phyloP scores from a whole-genome alignment of 805 yeast genomes.

The Clavispora asparagi region DNA sequence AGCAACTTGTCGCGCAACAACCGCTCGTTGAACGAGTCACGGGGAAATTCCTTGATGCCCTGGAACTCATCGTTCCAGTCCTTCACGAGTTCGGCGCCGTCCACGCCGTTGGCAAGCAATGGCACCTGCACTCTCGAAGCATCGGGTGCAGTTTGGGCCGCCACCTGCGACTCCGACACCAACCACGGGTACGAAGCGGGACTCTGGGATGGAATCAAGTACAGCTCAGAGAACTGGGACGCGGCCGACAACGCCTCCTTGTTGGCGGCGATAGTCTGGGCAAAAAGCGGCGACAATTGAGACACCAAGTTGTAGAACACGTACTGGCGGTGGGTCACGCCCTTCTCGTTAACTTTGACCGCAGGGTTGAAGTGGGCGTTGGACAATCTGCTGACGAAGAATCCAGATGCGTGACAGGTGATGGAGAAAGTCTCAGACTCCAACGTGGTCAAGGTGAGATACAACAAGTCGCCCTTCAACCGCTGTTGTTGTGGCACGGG shows the following conservation, averaged over 20 bases:
- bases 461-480: conserved; percentile 72
- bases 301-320: conserved; percentile 58
- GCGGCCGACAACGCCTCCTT: conserved; percentile 37
- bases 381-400: conserved; percentile 68
- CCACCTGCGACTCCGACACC: conserved; percentile 25
- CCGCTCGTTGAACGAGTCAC: conserved; percentile 54
- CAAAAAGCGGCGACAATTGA: conserved; percentile 60
- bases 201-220: conserved; percentile 55
- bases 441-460: conserved; percentile 67
- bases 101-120: conserved; percentile 50
- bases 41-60: conserved; percentile 68
- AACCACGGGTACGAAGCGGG: conserved; percentile 77
- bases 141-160: conserved; percentile 41
- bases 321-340: conserved; percentile 33
- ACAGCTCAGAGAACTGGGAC: conserved; percentile 47
- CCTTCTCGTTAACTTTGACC: conserved; percentile 36
- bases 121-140: conserved; percentile 55
- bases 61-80: conserved; percentile 95
- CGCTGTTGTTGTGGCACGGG: conserved; percentile 68
- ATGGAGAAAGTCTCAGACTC: conserved; percentile 78
- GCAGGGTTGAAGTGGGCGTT: conserved; percentile 66
- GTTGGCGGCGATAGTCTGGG: conserved; percentile 47
- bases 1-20: conserved; percentile 71
- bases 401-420: conserved; percentile 77
- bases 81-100: conserved; percentile 52